phyloP scores from a whole-genome alignment of 768 basidiomycete genomes.

The Tricholomella constricta region DNA sequence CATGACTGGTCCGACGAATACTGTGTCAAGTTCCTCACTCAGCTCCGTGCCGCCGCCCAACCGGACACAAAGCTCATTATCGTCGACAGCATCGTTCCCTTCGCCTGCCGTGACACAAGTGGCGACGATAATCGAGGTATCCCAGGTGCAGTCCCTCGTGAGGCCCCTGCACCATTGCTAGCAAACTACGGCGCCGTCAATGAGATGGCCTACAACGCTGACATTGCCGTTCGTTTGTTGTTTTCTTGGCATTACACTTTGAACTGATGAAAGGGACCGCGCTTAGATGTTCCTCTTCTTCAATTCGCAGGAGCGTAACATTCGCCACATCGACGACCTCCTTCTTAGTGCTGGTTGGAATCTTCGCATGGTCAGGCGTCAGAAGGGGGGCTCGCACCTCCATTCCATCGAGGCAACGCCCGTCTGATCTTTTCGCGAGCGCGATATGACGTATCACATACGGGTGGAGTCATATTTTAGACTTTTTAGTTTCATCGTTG shows the following conservation, averaged over 20 bases:
- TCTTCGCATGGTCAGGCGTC: neutral
- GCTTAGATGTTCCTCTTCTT: constrained; percentile 4
- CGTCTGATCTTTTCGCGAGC: neutral
- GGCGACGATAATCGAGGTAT: constrained; percentile 12
- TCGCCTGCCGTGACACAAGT: neutral
- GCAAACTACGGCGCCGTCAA: no score
- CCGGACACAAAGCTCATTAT: neutral
- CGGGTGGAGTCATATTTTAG: no score
- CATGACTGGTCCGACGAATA: neutral
- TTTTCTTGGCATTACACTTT: neutral
- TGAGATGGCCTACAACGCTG: neutral
- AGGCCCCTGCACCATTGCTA: constrained; percentile 29
- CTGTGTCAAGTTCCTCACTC: neutral
- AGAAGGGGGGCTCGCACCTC: neutral
- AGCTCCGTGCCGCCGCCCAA: neutral
- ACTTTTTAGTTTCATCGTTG: no score
- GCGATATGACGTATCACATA: no score
- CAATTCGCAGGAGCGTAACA: constrained; percentile 7
- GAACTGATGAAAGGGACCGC: neutral
- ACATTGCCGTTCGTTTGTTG: neutral
- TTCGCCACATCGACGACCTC: neutral
- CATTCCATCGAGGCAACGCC: constrained; percentile 4
- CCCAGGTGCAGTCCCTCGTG: constrained; percentile 19
- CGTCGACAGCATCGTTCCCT: neutral
- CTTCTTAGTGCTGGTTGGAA: neutral